Percentiles rank a stretch among this genome's conserved stretches.
These are phyloP conservation scores for Monosporascus sp. DNA, from an alignment of 2,329 filamentous ascomycete genomes.

Conservation along the genomic window DNA sequence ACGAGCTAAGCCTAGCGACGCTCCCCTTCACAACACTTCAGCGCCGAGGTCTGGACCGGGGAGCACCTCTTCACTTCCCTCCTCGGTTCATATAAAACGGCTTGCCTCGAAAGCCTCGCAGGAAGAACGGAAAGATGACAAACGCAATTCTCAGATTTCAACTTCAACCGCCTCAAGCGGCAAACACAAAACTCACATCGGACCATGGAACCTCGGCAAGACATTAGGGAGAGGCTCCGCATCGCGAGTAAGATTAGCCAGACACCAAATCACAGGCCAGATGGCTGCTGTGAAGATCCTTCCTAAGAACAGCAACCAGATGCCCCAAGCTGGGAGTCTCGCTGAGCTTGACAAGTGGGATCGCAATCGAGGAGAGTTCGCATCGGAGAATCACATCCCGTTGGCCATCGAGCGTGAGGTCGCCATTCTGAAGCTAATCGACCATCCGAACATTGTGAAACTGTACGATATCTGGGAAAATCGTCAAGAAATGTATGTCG, in stretches of 20 bases:
- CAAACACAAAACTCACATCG: slow-evolving; percentile 69
- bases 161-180: slow-evolving; percentile 27
- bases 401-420: slow-evolving; percentile 91
- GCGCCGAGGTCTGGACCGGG: neutral
- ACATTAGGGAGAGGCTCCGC: slow-evolving; percentile 88
- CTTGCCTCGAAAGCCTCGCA: slow-evolving; percentile 4
- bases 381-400: slow-evolving; percentile 68
- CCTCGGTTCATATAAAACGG: slow-evolving; percentile 1
- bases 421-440: slow-evolving; percentile 92
- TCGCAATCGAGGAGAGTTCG: slow-evolving; percentile 48
- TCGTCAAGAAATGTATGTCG: slow-evolving; percentile 78
- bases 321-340: slow-evolving; percentile 81
- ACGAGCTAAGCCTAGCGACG: slow-evolving; percentile 14
- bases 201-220: slow-evolving; percentile 88
- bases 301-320: slow-evolving; percentile 72
- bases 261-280: slow-evolving; percentile 73
- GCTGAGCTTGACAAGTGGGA: slow-evolving; percentile 75
- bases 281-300: slow-evolving; percentile 94
- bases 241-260: slow-evolving; percentile 79
- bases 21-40: neutral
- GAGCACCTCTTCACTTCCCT: neutral
- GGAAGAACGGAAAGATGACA: slow-evolving; percentile 11
- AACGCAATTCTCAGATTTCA: slow-evolving; percentile 23
- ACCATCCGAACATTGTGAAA: slow-evolving; percentile 91
- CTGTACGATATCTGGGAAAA: slow-evolving; percentile 99